Evolutionary conservation across 2,329 filamentous ascomycete genomes (phyloP), one percentile per base, ranked within the genome.

Genomic region (Colletotrichum tropicicola): DNA sequence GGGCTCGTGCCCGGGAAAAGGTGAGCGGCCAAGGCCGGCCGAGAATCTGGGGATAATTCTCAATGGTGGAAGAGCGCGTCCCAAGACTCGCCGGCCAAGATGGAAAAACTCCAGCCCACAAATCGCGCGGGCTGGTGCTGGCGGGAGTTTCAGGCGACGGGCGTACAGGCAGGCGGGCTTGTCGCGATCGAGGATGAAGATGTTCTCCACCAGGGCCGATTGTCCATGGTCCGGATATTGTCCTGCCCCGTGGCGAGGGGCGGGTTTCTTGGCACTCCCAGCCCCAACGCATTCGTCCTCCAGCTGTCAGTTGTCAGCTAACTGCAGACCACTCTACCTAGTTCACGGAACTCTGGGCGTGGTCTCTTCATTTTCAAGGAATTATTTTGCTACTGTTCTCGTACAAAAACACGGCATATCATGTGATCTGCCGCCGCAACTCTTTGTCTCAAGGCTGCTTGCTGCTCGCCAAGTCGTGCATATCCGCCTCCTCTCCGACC

Each of bases 41-140:
- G 27, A 53, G 48, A 19, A 13, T 17, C 30, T n/a, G 17, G 47
- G 27, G n/a, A 12, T 2, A 19, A 35, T 15, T 28, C 12, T 59
- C 28, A 53, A 59, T 59, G 57, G 57, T 54, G 57, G 57, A 59
- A 59, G 48, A n/a, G 47, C 27, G 47, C 48, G 28, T 37, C 25
- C 47, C 35, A 13, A 54, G 21, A 39, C 19, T 25, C 28, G n/a
- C 7, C 15, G 12, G 57, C 57, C 57, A 59, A 59, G 57, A 53
- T 59, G 57, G 57, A 17, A 2, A 37, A 59, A 53, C 6, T 5
- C 15, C 25, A 45, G 48, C 6, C 57, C 57, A 59, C 57, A 54
- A 59, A 59, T 59, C 21, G 23, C 49, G 23, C 17, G 45, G 7
- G 28, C 28, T 12, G 13, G 12, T 13, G 12, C 32, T 15, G 32